Conservation (phyloP, 1,284 basidiomycete species). For the Trametes polyzona region DNA sequence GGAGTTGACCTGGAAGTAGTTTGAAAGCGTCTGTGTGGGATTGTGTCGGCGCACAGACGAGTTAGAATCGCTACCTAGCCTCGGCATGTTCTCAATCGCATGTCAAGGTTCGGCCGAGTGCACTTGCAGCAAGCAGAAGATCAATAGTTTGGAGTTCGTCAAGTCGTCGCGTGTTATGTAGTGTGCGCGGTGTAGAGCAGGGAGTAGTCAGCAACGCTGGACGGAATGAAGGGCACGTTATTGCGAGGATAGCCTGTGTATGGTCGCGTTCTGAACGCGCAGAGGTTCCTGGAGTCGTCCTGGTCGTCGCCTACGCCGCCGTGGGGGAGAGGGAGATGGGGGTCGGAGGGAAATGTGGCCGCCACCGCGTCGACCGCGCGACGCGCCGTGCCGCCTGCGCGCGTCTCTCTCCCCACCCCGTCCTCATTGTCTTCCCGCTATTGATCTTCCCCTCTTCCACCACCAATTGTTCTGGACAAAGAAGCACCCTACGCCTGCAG, state of each 20-base stretch:
- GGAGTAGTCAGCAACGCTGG: not conserved
- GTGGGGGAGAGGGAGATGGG: not conserved
- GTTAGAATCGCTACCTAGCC: constrained; percentile 21
- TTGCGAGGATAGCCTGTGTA: not conserved
- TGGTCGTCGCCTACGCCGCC: not conserved
- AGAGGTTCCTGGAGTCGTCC: not conserved
- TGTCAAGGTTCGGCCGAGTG: not conserved
- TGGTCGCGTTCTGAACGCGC: not conserved
- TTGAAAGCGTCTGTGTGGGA: constrained; percentile 18
- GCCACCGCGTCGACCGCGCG: not conserved
- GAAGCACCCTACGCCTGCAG: too few relatives aligned
- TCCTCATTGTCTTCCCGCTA: not conserved
- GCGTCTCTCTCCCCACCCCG: not conserved
- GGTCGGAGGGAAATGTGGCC: not conserved
- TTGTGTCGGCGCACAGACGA: constrained; percentile 21
- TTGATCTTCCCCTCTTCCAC: not conserved
- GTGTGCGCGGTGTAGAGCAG: not conserved
- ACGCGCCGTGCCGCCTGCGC: not conserved
- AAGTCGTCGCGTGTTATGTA: not conserved
- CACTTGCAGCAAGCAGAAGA: not conserved
- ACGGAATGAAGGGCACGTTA: not conserved
- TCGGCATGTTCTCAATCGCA: constrained; percentile 19
- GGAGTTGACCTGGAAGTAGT: constrained; percentile 13
- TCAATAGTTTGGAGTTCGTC: not conserved
- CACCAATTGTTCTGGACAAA: not conserved